Evolutionary conservation across 208 protist genomes (phyloP).

Genomic region (Leishmania lainsoni): DNA sequence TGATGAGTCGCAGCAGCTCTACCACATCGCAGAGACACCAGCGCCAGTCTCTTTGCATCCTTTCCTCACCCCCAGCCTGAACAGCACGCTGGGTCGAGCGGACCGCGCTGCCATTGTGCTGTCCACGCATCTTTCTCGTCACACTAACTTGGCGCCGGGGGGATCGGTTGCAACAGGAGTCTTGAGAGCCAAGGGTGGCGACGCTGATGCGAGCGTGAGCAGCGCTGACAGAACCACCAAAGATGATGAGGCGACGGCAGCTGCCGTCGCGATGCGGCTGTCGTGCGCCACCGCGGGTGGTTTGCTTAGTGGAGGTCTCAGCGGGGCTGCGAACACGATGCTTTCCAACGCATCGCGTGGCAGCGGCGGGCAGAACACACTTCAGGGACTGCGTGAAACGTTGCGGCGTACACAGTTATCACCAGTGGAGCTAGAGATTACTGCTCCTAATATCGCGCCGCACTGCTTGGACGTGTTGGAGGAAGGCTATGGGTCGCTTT

Average conservation of each 20-base stretch:
- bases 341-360: neutral
- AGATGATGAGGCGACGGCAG: neutral
- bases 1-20: neutral
- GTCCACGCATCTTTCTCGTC: slow-evolving; percentile 12
- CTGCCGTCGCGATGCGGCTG: slow-evolving; percentile 7
- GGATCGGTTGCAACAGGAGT: neutral
- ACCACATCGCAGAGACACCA: neutral
- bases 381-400: slow-evolving; percentile 31
- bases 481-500: neutral
- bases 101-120: slow-evolving; percentile 55
- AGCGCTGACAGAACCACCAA: neutral
- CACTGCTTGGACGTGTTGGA: neutral
- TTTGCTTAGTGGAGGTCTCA: neutral
- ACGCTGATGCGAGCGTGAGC: neutral
- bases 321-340: slow-evolving; percentile 8
- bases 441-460: neutral
- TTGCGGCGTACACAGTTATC: slow-evolving; percentile 12
- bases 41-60: neutral
- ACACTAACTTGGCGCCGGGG: neutral
- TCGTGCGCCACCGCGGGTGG: neutral
- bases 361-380: slow-evolving; percentile 6
- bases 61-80: slow-evolving; percentile 26
- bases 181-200: neutral
- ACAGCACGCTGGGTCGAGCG: slow-evolving; percentile 47
- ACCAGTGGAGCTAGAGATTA: neutral